Conservation (phyloP, 257 asterid species). For the Solanum bulbocastanum region DNA sequence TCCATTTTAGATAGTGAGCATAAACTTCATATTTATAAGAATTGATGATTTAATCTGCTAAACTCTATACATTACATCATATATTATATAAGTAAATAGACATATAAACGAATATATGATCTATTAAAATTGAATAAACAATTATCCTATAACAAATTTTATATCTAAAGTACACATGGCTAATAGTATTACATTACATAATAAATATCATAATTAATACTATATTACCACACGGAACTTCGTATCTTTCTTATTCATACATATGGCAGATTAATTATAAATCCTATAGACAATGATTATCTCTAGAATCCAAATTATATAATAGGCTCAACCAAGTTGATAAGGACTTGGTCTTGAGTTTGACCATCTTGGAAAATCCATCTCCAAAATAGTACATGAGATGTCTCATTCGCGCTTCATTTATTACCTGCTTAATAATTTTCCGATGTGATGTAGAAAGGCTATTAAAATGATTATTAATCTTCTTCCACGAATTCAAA, state of each 20-base stretch:
- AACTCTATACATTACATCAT: too few relatives aligned
- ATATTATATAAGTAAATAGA: too few relatives aligned
- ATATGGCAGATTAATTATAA: neutral
- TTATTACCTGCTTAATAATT: conserved; percentile 17
- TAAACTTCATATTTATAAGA: too few relatives aligned
- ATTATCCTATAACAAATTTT: too few relatives aligned
- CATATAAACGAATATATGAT: neutral
- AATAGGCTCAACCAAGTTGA: conserved; percentile 33
- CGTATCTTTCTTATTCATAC: neutral
- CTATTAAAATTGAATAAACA: too few relatives aligned
- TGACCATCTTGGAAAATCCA: conserved; percentile 40
- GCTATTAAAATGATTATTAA: conserved; percentile 7
- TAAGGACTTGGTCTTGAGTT: conserved; percentile 23
- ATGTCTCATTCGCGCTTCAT: conserved; percentile 29
- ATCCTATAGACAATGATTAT: neutral
- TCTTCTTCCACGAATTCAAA: conserved; percentile 28
- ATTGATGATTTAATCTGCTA: too few relatives aligned
- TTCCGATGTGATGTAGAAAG: neutral
- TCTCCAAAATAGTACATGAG: conserved; percentile 43
- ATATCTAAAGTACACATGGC: too few relatives aligned
- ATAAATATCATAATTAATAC: too few relatives aligned
- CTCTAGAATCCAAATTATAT: neutral
- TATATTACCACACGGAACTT: neutral
- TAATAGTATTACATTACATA: too few relatives aligned
- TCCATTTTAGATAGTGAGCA: neutral